Conservation (phyloP, 2,329 filamentous ascomycete species). For the Fusarium sp. region DNA sequence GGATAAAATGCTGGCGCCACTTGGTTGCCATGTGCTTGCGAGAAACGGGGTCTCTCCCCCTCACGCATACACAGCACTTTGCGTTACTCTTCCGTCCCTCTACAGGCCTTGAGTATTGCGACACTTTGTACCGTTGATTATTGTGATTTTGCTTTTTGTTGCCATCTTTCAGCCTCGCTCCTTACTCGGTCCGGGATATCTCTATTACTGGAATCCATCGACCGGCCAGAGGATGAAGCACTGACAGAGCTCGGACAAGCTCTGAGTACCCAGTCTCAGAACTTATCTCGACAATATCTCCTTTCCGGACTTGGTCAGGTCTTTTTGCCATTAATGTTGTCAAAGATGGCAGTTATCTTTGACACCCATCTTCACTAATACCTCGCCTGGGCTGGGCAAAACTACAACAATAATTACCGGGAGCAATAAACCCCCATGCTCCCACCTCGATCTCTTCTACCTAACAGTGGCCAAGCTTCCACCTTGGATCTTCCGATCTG, state of each 20-base stretch:
- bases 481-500: slow-evolving; percentile 14
- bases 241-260: slow-evolving; percentile 15
- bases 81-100: slow-evolving; percentile 19
- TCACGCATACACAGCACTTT: slow-evolving; percentile 26
- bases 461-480: background rate
- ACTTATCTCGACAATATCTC: slow-evolving; percentile 10
- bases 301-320: slow-evolving; percentile 11
- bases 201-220: slow-evolving; percentile 1
- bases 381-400: slow-evolving; percentile 31
- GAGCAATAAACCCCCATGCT: slow-evolving; percentile 19
- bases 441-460: slow-evolving; percentile 9
- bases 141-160: slow-evolving; percentile 21
- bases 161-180: slow-evolving; percentile 20
- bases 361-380: slow-evolving; percentile 42
- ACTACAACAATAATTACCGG: slow-evolving; percentile 23
- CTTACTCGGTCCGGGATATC: slow-evolving; percentile 25
- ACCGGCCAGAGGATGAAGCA: slow-evolving; percentile 37
- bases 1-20: slow-evolving; percentile 39
- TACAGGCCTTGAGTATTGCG: slow-evolving; percentile 1
- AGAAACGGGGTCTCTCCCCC: background rate
- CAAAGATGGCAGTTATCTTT: slow-evolving; percentile 33
- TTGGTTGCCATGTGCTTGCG: slow-evolving; percentile 10
- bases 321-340: slow-evolving; percentile 21
- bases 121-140: slow-evolving; percentile 11
- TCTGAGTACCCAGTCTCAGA: slow-evolving; percentile 15